A percentile compares a stretch with the other conserved stretches of the same genome.
phyloP scores from a whole-genome alignment of 2,329 filamentous ascomycete species.

The Pseudogymnoascus sp. region DNA sequence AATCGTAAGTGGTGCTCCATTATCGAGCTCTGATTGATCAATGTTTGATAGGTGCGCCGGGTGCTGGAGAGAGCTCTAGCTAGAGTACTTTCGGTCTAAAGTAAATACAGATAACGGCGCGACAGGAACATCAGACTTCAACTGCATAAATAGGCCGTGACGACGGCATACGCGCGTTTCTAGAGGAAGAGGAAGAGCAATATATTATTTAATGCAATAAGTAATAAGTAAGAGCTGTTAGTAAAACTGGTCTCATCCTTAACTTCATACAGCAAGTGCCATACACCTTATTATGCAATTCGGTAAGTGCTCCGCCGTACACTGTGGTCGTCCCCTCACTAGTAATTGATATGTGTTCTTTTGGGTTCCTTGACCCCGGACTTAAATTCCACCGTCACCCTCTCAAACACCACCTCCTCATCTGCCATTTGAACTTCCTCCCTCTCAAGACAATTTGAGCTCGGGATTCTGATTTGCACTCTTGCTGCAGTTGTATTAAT shows the following conservation, averaged over 20 bases:
- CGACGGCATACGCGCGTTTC: background rate
- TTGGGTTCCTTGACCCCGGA: constrained; percentile 1
- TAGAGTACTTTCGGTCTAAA: background rate
- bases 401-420: background rate
- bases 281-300: background rate
- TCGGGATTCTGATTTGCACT: constrained; percentile 1
- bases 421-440: constrained; percentile 14
- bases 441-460: constrained; percentile 7
- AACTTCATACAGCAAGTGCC: constrained; percentile 1
- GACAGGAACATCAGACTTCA: background rate
- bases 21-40: constrained; percentile 3
- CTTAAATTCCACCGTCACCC: constrained; percentile 3
- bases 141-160: background rate
- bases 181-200: background rate
- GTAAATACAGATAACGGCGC: background rate
- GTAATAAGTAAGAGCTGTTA: background rate
- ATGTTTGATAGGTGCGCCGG: background rate
- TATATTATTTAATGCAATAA: background rate
- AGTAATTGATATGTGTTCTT: constrained; percentile 7
- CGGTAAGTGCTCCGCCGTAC: background rate
- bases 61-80: background rate
- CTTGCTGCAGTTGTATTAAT: constrained; percentile 1
- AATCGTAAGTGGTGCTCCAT: background rate
- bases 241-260: background rate
- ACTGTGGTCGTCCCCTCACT: background rate